Evolutionary conservation across 1,139 yeast species (phyloP).

Genomic region (Taiozyma onychis): DNA sequence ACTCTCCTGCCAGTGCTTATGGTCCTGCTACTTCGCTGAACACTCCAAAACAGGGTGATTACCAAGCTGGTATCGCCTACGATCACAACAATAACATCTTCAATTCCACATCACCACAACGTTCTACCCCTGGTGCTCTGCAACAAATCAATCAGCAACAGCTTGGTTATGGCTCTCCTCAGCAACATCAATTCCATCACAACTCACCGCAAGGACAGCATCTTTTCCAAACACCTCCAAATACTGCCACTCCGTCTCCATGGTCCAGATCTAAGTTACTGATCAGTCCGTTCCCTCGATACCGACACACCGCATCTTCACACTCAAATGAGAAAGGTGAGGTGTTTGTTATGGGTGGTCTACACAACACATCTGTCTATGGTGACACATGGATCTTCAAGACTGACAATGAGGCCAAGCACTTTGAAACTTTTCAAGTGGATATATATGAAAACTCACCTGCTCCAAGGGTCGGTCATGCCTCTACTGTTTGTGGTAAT

Average conservation of each 20-base stretch:
- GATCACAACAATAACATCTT: slow-evolving; percentile 21
- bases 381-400: slow-evolving; percentile 88
- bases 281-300: slow-evolving; percentile 89
- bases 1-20: not conserved
- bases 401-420: slow-evolving; percentile 35
- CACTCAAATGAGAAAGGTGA: slow-evolving; percentile 77
- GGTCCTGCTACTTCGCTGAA: not conserved
- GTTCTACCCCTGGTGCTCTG: slow-evolving; percentile 1
- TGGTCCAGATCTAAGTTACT: slow-evolving; percentile 71
- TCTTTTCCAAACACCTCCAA: slow-evolving; percentile 5
- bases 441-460: slow-evolving; percentile 72
- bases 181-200: slow-evolving; percentile 4
- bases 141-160: not conserved
- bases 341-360: slow-evolving; percentile 88
- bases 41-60: slow-evolving; percentile 3
- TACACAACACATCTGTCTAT: slow-evolving; percentile 86
- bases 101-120: slow-evolving; percentile 20
- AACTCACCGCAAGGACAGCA: slow-evolving; percentile 4
- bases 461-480: slow-evolving; percentile 96
- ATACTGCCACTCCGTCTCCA: slow-evolving; percentile 37
- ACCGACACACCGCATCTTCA: slow-evolving; percentile 84
- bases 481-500: slow-evolving; percentile 87
- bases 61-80: slow-evolving; percentile 12
- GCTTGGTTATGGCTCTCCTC: slow-evolving; percentile 6
- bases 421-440: slow-evolving; percentile 37